Evolutionary conservation across 495 filamentous ascomycete species (phyloP).

Genomic region (Xylaria intraflava): DNA sequence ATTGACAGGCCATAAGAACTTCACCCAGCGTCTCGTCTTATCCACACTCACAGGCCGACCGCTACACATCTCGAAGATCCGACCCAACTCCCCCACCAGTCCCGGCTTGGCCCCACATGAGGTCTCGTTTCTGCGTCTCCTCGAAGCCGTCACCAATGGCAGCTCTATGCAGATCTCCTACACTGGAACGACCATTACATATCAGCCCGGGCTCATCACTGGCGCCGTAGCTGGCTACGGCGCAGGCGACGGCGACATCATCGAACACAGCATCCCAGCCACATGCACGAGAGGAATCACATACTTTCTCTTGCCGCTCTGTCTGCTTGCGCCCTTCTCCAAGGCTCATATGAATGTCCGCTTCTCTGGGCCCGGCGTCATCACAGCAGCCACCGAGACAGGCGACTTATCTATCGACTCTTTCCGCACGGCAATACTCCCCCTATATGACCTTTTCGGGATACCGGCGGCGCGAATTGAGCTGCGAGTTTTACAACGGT

Average conservation of each 20-base stretch:
- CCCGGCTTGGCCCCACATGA: slow-evolving; percentile 89
- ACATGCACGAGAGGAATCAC: slow-evolving; percentile 73
- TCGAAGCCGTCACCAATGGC: slow-evolving; percentile 94
- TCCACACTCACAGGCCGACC: slow-evolving; percentile 85
- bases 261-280: slow-evolving; percentile 70
- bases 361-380: slow-evolving; percentile 87
- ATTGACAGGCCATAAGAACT: slow-evolving; percentile 76
- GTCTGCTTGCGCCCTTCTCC: slow-evolving; percentile 86
- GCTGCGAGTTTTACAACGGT: slow-evolving; percentile 70
- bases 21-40: slow-evolving; percentile 79
- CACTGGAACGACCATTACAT: slow-evolving; percentile 86
- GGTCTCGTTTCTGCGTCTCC: slow-evolving; percentile 88
- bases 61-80: slow-evolving; percentile 88
- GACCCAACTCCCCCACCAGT: slow-evolving; percentile 70
- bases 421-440: slow-evolving; percentile 86
- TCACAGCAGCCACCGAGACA: slow-evolving; percentile 70
- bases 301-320: slow-evolving; percentile 87
- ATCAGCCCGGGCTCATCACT: slow-evolving; percentile 85
- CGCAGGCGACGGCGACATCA: slow-evolving; percentile 58
- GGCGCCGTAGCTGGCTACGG: slow-evolving; percentile 64
- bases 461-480: slow-evolving; percentile 78
- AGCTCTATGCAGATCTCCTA: slow-evolving; percentile 88
- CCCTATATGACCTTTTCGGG: slow-evolving; percentile 82
- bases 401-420: slow-evolving; percentile 89
- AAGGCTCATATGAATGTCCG: slow-evolving; percentile 82